These are phyloP conservation scores for Dendrobium chrysotoxum DNA, from an alignment of 106 monocot genomes.

Conservation along the genomic window DNA sequence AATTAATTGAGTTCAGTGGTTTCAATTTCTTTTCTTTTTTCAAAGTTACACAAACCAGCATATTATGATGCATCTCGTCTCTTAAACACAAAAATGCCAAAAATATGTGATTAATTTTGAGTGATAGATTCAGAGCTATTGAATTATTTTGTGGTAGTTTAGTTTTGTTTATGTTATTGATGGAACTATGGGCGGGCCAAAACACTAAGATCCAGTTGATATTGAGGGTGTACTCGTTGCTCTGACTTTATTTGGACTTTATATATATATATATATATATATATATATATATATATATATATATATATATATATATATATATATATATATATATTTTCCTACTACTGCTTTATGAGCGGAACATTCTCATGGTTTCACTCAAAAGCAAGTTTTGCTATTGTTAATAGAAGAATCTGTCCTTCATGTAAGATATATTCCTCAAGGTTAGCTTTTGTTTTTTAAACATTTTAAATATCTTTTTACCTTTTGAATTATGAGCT, in stretches of 20 bases:
- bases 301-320: no score
- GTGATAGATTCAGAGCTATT: background rate
- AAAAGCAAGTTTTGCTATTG: no score
- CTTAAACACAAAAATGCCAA: background rate
- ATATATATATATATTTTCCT: background rate
- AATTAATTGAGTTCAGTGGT: background rate
- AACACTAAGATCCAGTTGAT: no score
- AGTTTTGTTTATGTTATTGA: background rate
- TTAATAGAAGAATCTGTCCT: slow-evolving; percentile 52
- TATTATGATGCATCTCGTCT: background rate
- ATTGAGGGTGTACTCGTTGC: no score
- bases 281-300: background rate
- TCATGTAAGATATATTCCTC: slow-evolving; percentile 19
- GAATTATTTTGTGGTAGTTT: background rate
- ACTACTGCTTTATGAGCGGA: no score
- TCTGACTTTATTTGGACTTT: no score
- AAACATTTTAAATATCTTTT: no score
- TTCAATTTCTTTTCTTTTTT: background rate
- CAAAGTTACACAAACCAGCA: background rate
- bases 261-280: background rate
- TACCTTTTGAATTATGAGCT: no score
- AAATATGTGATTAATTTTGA: background rate
- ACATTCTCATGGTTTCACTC: no score
- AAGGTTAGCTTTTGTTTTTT: slow-evolving; percentile 25
- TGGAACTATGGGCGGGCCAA: no score